phyloP scores from a whole-genome alignment of 192 early-diverging fungal genomes.

The Coemansia sp. region DNA sequence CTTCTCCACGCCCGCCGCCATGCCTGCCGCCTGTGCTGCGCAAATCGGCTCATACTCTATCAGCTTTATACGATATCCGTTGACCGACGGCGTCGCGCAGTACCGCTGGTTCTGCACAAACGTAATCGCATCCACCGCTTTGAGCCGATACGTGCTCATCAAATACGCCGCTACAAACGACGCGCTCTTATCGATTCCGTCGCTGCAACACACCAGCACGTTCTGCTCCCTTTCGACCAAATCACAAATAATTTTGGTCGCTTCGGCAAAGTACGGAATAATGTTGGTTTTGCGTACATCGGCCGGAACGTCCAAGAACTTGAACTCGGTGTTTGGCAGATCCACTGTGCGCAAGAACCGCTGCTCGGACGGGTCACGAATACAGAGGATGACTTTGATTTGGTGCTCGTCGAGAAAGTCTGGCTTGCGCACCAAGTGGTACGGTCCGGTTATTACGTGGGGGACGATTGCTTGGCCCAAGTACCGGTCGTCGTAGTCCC shows the following conservation, averaged over 20 bases:
- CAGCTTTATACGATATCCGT: slow-evolving; percentile 46
- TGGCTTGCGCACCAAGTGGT: slow-evolving; percentile 63
- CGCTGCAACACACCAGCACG: slow-evolving; percentile 71
- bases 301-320: slow-evolving; percentile 74
- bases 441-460: slow-evolving; percentile 75
- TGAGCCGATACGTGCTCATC: slow-evolving; percentile 71
- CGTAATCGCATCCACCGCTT: slow-evolving; percentile 69
- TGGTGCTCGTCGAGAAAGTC: slow-evolving; percentile 55
- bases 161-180: slow-evolving; percentile 87
- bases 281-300: slow-evolving; percentile 73
- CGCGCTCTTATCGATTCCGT: slow-evolving; percentile 81
- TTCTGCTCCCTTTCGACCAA: slow-evolving; percentile 48
- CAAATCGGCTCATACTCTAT: slow-evolving; percentile 51
- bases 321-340: slow-evolving; percentile 61
- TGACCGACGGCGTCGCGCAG: slow-evolving; percentile 59
- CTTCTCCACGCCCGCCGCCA: slow-evolving; percentile 3
- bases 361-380: slow-evolving; percentile 70
- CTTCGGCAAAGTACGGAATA: slow-evolving; percentile 73
- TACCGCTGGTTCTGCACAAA: slow-evolving; percentile 85
- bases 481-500: slow-evolving; percentile 48
- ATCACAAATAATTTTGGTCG: slow-evolving; percentile 60
- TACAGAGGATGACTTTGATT: slow-evolving; percentile 78
- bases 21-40: slow-evolving; percentile 11
- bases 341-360: slow-evolving; percentile 58
- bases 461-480: slow-evolving; percentile 39